Percentiles rank a stretch among this genome's conserved stretches.
Conservation (phyloP, 2,329 filamentous ascomycete genomes). For the Cladosporium austrohemisphaericum region DNA sequence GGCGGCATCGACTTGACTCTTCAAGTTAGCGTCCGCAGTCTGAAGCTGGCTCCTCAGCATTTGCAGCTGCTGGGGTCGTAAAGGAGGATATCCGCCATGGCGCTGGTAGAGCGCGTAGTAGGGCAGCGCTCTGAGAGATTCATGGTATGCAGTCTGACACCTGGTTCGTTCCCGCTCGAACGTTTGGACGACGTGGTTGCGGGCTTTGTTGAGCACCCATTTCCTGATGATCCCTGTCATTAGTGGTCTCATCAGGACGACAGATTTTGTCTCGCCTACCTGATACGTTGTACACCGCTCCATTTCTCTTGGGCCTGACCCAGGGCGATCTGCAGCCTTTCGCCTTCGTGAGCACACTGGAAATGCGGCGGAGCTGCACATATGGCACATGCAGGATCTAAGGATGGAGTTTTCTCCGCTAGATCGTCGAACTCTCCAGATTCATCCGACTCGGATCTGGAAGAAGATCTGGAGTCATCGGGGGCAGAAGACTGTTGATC, state of each 20-base stretch:
- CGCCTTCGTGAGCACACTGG: constrained; percentile 34
- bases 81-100: constrained; percentile 42
- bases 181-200: constrained; percentile 43
- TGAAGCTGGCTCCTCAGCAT: constrained; percentile 52
- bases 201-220: constrained; percentile 45
- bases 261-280: constrained; percentile 22
- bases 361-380: background rate
- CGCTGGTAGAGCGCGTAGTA: constrained; percentile 46
- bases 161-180: constrained; percentile 38
- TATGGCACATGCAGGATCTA: background rate
- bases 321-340: constrained; percentile 30
- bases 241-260: background rate
- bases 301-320: constrained; percentile 32
- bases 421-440: too few species aligned
- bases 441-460: too few species aligned
- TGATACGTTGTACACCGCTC: constrained; percentile 24
- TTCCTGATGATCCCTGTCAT: constrained; percentile 32
- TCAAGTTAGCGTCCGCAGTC: constrained; percentile 62
- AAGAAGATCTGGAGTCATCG: too few species aligned
- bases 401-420: too few species aligned
- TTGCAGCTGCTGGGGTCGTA: constrained; percentile 38
- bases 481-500: too few species aligned
- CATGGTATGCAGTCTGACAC: constrained; percentile 39
- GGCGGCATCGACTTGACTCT: constrained; percentile 72
- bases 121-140: constrained; percentile 42